Conservation (phyloP, 768 basidiomycete genomes). For the Hortiboletus flavorubellus region DNA sequence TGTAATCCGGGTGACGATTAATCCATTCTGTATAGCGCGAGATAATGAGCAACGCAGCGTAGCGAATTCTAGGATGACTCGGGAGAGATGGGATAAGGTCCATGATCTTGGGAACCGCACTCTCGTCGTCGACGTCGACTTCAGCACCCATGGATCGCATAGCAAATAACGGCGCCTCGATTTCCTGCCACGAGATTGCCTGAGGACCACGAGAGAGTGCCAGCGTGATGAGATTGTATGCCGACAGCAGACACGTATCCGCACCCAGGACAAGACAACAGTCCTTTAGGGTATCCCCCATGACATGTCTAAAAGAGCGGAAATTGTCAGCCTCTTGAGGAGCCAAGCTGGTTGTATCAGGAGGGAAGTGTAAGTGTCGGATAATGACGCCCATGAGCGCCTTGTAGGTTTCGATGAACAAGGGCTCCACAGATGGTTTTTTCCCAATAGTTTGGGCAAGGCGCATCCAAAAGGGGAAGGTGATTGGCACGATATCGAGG, state of each 20-base stretch:
- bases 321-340: constrained; percentile 93
- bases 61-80: constrained; percentile 85
- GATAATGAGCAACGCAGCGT: constrained; percentile 92
- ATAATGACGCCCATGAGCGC: constrained; percentile 85
- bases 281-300: constrained; percentile 99
- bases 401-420: constrained; percentile 80
- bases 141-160: constrained; percentile 98
- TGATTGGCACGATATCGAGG: constrained; percentile 95
- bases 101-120: constrained; percentile 93
- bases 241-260: constrained; percentile 73
- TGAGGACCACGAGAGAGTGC: constrained; percentile 63
- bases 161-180: constrained; percentile 96
- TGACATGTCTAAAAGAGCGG: constrained; percentile 92
- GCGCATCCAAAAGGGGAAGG: constrained; percentile 98
- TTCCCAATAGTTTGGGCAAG: constrained; percentile 89
- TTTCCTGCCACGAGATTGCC: constrained; percentile 84
- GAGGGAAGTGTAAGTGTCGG: constrained; percentile 86
- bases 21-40: constrained; percentile 98
- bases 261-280: constrained; percentile 93
- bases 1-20: constrained; percentile 81
- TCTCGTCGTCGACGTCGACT: constrained; percentile 77
- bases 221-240: constrained; percentile 75
- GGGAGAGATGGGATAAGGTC: constrained; percentile 90
- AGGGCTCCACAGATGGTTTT: constrained; percentile 62
- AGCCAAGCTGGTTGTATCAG: constrained; percentile 58